Evolutionary conservation across 2,329 filamentous ascomycete species (phyloP).

Genomic region (Paecilomyces formosus): DNA sequence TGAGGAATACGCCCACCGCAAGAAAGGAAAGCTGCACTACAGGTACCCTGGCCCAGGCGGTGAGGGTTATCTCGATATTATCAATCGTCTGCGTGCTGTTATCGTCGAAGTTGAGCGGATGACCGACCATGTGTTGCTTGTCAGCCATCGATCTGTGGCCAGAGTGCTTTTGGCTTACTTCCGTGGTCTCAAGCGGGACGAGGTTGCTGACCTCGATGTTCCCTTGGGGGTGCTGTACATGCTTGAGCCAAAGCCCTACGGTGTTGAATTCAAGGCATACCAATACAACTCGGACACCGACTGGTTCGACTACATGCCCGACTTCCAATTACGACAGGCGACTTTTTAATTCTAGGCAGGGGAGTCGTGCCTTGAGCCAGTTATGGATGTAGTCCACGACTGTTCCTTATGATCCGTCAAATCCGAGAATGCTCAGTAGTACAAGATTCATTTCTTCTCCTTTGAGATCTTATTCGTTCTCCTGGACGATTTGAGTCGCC

Average conservation of each 20-base stretch:
- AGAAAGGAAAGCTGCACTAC: constrained; percentile 85
- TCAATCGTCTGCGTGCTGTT: constrained; percentile 88
- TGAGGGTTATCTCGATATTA: constrained; percentile 93
- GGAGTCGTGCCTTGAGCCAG: no score
- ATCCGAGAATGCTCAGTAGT: not conserved
- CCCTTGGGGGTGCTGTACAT: constrained; percentile 90
- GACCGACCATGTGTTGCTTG: constrained; percentile 87
- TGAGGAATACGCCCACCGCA: constrained; percentile 73
- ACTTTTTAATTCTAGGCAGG: constrained; percentile 1
- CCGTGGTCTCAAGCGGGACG: constrained; percentile 79
- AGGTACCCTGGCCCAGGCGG: constrained; percentile 94
- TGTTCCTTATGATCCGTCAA: not conserved
- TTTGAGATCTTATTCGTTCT: not conserved
- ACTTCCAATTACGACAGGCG: constrained; percentile 62
- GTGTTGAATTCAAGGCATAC: constrained; percentile 94
- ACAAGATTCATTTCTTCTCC: not conserved
- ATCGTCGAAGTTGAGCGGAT: constrained; percentile 96
- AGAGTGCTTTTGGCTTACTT: constrained; percentile 95
- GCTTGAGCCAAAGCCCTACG: constrained; percentile 95
- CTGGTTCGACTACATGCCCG: constrained; percentile 79
- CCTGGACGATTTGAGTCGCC: not conserved
- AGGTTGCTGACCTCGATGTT: constrained; percentile 90
- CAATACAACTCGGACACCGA: constrained; percentile 70
- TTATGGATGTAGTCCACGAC: not conserved
- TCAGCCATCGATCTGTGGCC: constrained; percentile 86